Base-by-base conservation (phyloP, 352 stramenopile species). In the Phytophthora capsici region DNA sequence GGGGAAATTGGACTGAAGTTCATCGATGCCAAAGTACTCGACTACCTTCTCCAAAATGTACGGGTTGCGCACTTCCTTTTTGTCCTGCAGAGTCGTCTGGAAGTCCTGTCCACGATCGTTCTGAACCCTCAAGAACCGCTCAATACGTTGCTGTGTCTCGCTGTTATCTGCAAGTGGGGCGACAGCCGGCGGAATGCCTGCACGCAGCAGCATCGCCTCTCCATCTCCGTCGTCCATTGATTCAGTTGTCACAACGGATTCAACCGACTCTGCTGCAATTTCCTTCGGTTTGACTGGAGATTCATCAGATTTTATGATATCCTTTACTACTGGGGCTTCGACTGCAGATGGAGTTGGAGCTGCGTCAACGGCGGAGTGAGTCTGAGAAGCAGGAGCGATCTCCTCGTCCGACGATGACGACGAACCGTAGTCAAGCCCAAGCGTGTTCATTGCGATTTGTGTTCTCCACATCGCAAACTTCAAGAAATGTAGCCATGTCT, bases 31-130 rank as follows among this genome's bases (percentile, higher is more conserved):
- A 64, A 94, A 96, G 64, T 94, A 94, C 30, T 87, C 86, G 46
- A 96, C 86, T 50, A 96, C 82, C 48, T 94, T 94, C 36, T 93
- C 75, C 8, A 96, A 70, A 57, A 96, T 93, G 71, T 93, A 91
- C 25, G 88, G 88, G 70, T 96, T 96, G 48, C 77, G 77, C 43
- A 96, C 87, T 52, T 96, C 88, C 56, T 93, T 93, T 69, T 93
- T 91, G 52, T 73, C 80, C 62, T 86, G 82, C 43, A 95, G 65
- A 22, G 76, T 88, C 43, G 72, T 72, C 68, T 91, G 83, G 65
- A 95, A 95, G 47, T 84, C 67, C 37, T 79, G 69, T 1, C 65
- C 65, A 4, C 65, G 62, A 56, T 82, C 67, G 12, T 43, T 53
- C 51, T 84, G 80, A 23, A 83, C 54, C 6, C 64, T 54, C 4